Percentiles rank a stretch among this genome's conserved stretches.
Evolutionary conservation across 139 green algal genomes (phyloP).

Genomic region (Chlorella sorokiniana): DNA sequence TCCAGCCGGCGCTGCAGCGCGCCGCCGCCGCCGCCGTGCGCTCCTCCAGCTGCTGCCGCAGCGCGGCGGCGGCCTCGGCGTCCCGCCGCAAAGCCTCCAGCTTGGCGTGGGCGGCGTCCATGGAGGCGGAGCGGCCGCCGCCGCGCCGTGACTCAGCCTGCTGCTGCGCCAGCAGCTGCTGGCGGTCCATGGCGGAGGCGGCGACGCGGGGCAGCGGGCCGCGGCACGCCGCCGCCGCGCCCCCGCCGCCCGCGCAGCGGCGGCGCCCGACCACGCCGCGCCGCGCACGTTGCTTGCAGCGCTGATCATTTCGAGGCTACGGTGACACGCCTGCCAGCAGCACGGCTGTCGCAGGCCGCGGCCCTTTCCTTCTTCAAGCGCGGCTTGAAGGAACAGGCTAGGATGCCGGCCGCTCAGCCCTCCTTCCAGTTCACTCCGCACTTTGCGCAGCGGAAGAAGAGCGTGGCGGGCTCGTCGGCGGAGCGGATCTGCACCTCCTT

Average conservation of each 20-base stretch:
- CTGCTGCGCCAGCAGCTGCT: neutral
- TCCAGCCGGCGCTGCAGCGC: conserved; percentile 27
- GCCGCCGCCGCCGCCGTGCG: neutral
- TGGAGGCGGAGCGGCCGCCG: neutral
- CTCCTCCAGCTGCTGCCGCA: conserved; percentile 23
- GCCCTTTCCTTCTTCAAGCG: too few relatives aligned
- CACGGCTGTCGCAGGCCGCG: too few relatives aligned
- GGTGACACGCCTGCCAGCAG: too few relatives aligned
- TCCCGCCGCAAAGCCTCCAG: conserved; percentile 15
- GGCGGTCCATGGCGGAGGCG: neutral
- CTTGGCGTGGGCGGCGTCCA: neutral
- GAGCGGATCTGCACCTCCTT: conserved; percentile 93
- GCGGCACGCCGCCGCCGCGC: too few relatives aligned
- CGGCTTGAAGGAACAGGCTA: too few relatives aligned
- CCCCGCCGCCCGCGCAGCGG: too few relatives aligned
- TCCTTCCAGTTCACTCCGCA: conserved; percentile 81
- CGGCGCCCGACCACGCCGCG: too few relatives aligned
- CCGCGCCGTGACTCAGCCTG: neutral
- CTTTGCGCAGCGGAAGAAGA: conserved; percentile 90
- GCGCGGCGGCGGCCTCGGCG: neutral
- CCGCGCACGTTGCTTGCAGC: too few relatives aligned
- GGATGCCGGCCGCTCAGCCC: conserved; percentile 24
- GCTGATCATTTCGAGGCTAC: too few relatives aligned
- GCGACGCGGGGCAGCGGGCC: neutral
- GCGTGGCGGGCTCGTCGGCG: conserved; percentile 91